A percentile compares a stretch with the other conserved stretches of the same genome.
Conservation (phyloP, 352 stramenopile species). For the Globisporangium okanoganense region DNA sequence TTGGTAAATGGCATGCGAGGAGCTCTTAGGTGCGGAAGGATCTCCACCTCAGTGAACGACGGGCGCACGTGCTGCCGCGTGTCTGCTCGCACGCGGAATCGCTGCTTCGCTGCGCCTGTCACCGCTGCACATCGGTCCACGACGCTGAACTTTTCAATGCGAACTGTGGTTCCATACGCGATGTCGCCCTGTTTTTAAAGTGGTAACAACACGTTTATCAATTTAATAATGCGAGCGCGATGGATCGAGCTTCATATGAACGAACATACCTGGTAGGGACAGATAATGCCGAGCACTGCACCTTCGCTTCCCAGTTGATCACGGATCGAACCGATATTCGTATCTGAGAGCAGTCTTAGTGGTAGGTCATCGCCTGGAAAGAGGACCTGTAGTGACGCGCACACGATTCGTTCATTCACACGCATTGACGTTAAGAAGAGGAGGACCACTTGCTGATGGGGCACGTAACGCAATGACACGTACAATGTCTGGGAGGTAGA, state of each 20-base stretch:
- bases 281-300: slow-evolving; percentile 54
- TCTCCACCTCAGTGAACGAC: slow-evolving; percentile 42
- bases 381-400: slow-evolving; percentile 43
- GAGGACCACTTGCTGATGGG: too few species aligned
- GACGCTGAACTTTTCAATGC: slow-evolving; percentile 60
- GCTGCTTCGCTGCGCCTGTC: slow-evolving; percentile 63
- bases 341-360: slow-evolving; percentile 66
- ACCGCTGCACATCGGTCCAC: slow-evolving; percentile 35
- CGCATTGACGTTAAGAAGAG: not conserved
- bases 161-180: slow-evolving; percentile 64
- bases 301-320: slow-evolving; percentile 39
- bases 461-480: slow-evolving; percentile 6
- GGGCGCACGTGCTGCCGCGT: slow-evolving; percentile 21
- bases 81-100: slow-evolving; percentile 41
- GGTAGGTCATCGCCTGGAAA: slow-evolving; percentile 80
- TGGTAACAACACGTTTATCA: not conserved
- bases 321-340: slow-evolving; percentile 41
- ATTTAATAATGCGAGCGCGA: too few species aligned
- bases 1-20: slow-evolving; percentile 34
- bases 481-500: slow-evolving; percentile 77
- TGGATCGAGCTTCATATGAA: not conserved
- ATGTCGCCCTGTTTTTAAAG: slow-evolving; percentile 19
- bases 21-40: slow-evolving; percentile 44
- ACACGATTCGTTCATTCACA: not conserved
- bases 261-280: slow-evolving; percentile 36